A percentile compares a stretch with the other conserved stretches of the same genome.
phyloP scores from a whole-genome alignment of 2,329 filamentous ascomycete species.

The Aureobasidium zeae region DNA sequence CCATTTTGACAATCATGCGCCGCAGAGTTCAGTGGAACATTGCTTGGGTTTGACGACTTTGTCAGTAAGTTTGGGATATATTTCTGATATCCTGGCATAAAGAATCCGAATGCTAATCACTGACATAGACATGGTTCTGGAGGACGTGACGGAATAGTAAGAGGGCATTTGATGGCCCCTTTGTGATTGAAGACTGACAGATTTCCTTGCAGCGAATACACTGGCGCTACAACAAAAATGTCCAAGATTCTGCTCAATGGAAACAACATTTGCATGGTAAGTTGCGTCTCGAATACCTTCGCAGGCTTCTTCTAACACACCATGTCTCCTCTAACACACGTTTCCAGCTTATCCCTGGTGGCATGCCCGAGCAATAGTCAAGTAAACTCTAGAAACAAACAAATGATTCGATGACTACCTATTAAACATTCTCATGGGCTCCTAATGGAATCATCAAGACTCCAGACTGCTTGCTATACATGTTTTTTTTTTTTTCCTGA shows the following conservation, averaged over 20 bases:
- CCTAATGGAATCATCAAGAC: too few species aligned
- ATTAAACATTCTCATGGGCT: neutral
- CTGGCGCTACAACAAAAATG: conserved; percentile 76
- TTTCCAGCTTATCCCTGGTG: conserved; percentile 22
- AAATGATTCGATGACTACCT: neutral
- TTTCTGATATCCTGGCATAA: conserved; percentile 14
- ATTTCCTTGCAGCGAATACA: conserved; percentile 66
- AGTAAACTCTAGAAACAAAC: neutral
- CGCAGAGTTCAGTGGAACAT: conserved; percentile 85
- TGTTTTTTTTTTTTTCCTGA: neutral
- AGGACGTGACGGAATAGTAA: conserved; percentile 86
- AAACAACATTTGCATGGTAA: conserved; percentile 99
- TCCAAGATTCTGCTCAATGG: conserved; percentile 93
- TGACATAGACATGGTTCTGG: conserved; percentile 82
- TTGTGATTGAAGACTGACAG: conserved; percentile 6
- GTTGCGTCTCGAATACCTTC: conserved; percentile 25
- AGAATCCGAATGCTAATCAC: conserved; percentile 10
- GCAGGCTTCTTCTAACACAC: too few species aligned
- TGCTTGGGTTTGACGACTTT: conserved; percentile 97
- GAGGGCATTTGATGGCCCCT: conserved; percentile 43
- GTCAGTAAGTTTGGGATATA: conserved; percentile 66
- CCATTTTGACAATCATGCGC: conserved; percentile 16
- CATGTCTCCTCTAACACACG: neutral
- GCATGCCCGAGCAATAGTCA: conserved; percentile 23
- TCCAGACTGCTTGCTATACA: neutral